phyloP scores from a whole-genome alignment of 2,329 filamentous ascomycete genomes.

The Gnomoniopsis sp. region DNA sequence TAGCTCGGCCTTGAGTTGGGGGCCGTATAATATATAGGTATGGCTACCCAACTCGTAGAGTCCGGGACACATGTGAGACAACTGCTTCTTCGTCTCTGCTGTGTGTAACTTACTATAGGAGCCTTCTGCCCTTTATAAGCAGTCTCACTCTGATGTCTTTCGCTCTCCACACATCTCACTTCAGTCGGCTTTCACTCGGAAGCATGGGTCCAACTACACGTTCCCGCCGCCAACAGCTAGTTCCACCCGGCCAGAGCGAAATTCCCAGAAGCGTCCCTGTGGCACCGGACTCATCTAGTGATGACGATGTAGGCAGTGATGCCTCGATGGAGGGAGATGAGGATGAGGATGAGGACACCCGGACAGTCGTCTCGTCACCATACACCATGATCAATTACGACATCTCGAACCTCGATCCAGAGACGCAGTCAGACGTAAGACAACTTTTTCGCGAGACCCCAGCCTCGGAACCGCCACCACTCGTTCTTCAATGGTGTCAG shows the following conservation, averaged over 20 bases:
- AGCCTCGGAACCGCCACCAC: conserved; percentile 40
- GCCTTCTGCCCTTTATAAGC: background rate
- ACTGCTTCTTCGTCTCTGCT: background rate
- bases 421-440: conserved; percentile 36
- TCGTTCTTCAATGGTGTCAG: conserved; percentile 48
- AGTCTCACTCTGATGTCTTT: conserved; percentile 15
- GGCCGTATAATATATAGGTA: background rate
- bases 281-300: conserved; percentile 23
- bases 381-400: conserved; percentile 36
- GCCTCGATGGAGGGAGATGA: conserved; percentile 23
- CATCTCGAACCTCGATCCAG: conserved; percentile 35
- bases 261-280: conserved; percentile 19
- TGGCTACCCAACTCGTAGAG: background rate
- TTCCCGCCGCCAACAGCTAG: conserved; percentile 27
- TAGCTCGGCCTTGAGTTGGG: background rate
- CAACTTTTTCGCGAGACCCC: conserved; percentile 36
- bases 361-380: conserved; percentile 26
- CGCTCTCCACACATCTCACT: conserved; percentile 33
- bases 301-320: conserved; percentile 16
- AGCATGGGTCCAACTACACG: conserved; percentile 35
- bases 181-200: conserved; percentile 40
- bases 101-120: background rate
- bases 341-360: conserved; percentile 23
- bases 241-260: conserved; percentile 10
- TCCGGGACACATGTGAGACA: background rate